A percentile compares a stretch with the other conserved stretches of the same genome.
phyloP scores from a whole-genome alignment of 2,329 filamentous ascomycete species.

The Hypoxylon sp. region DNA sequence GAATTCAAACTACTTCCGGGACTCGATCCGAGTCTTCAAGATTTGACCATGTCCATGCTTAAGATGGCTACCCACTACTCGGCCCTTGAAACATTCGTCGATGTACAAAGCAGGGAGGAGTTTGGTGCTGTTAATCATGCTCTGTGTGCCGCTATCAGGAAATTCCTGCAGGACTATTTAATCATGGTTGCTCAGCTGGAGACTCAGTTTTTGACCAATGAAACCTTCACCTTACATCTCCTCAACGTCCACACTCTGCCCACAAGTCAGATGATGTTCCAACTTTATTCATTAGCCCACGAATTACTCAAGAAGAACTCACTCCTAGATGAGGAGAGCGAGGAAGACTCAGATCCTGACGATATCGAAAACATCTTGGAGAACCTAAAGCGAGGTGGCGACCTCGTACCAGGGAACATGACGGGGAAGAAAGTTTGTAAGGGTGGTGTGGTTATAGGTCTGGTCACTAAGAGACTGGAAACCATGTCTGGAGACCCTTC shows the following conservation, averaged over 20 bases:
- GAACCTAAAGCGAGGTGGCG: constrained; percentile 87
- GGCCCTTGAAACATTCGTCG: constrained; percentile 91
- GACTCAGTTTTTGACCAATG: constrained; percentile 90
- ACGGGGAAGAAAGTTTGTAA: constrained; percentile 94
- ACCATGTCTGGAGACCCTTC: constrained; percentile 95
- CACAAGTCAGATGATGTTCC: constrained; percentile 90
- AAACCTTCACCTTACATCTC: constrained; percentile 91
- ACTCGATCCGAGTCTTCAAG: constrained; percentile 90
- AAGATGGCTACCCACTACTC: constrained; percentile 95
- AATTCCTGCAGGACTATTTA: constrained; percentile 92
- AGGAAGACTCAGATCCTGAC: constrained; percentile 80
- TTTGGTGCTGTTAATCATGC: constrained; percentile 97
- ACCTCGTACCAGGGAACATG: constrained; percentile 82
- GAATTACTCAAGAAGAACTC: constrained; percentile 91
- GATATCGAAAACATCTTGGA: constrained; percentile 95
- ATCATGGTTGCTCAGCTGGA: constrained; percentile 94
- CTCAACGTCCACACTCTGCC: constrained; percentile 92
- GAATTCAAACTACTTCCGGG: constrained; percentile 84
- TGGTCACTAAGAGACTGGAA: constrained; percentile 87
- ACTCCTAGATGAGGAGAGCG: constrained; percentile 83
- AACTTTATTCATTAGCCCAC: constrained; percentile 88
- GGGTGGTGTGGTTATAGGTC: constrained; percentile 92
- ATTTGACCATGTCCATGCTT: constrained; percentile 89
- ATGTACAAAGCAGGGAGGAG: constrained; percentile 92
- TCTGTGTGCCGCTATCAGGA: constrained; percentile 93